Evolutionary conservation across 1,284 basidiomycete genomes (phyloP).

Genomic region (Heterobasidion irregulare): DNA sequence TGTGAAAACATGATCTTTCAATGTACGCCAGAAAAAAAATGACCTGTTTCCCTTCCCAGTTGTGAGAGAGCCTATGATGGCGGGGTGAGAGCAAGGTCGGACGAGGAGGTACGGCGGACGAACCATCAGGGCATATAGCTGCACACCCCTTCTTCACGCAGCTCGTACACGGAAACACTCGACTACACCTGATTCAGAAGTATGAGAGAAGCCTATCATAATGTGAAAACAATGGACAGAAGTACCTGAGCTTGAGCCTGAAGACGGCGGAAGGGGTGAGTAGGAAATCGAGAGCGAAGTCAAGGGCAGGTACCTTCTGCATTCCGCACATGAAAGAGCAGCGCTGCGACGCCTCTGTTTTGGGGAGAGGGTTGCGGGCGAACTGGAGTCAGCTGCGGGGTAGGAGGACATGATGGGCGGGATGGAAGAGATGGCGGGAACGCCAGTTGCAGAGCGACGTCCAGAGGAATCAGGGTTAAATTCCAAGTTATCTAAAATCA

Average conservation of each 20-base stretch:
- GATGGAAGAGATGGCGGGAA: conserved; percentile 2
- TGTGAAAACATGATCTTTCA: not conserved
- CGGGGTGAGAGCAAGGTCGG: conserved; percentile 2
- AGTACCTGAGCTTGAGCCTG: conserved; percentile 58
- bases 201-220: conserved; percentile 3
- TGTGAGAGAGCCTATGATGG: conserved; percentile 45
- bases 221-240: conserved; percentile 8
- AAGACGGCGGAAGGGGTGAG: conserved; percentile 7
- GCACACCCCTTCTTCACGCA: conserved; percentile 62
- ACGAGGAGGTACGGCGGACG: conserved; percentile 5
- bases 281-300: conserved; percentile 1
- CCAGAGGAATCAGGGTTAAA: not conserved
- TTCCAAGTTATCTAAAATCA: not conserved
- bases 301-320: conserved; percentile 37
- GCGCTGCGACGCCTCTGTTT: conserved; percentile 40
- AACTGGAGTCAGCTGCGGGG: conserved; percentile 10
- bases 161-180: conserved; percentile 57
- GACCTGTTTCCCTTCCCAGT: conserved; percentile 68
- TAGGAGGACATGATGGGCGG: conserved; percentile 14
- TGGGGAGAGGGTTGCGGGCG: conserved; percentile 25
- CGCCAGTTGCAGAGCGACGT: not conserved
- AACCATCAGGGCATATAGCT: conserved; percentile 57
- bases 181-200: conserved; percentile 38
- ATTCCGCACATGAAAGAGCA: conserved; percentile 54
- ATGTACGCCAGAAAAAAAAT: not conserved